A percentile compares a stretch with the other conserved stretches of the same genome.
Evolutionary conservation across 352 stramenopile genomes (phyloP).

Genomic region (Globisporangium mamillatum): DNA sequence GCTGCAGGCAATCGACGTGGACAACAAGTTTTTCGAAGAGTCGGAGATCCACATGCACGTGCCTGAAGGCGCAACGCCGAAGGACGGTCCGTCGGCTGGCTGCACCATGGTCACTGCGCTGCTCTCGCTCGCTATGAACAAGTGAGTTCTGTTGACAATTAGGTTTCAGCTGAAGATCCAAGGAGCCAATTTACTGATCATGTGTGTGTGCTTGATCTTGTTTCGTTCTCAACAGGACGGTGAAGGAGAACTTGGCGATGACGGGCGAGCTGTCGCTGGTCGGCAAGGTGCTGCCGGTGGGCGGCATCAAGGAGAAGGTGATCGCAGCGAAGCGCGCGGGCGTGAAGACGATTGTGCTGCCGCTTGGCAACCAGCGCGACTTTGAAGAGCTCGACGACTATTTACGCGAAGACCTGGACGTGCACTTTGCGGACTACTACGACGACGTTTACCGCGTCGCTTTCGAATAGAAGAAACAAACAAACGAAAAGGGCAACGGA

Average conservation of each 20-base stretch:
- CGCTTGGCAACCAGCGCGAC: constrained; percentile 93
- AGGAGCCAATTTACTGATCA: not conserved
- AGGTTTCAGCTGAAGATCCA: not conserved
- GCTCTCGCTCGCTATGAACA: constrained; percentile 93
- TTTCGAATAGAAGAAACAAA: constrained; percentile 67
- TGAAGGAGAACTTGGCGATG: constrained; percentile 97
- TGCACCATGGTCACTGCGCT: constrained; percentile 98
- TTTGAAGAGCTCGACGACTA: constrained; percentile 98
- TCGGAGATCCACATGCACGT: constrained; percentile 98
- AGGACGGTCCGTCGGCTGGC: constrained; percentile 97
- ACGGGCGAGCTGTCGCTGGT: constrained; percentile 96
- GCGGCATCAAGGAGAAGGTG: constrained; percentile 99
- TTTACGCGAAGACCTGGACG: constrained; percentile 93
- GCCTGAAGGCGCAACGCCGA: constrained; percentile 97
- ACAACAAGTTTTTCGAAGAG: constrained; percentile 95
- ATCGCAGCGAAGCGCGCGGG: constrained; percentile 96
- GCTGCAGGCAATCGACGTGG: constrained; percentile 54
- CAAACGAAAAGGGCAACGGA: not conserved
- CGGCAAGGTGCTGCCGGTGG: constrained; percentile 98
- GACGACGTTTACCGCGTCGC: constrained; percentile 94
- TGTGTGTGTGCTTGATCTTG: not conserved
- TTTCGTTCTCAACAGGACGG: constrained; percentile 47
- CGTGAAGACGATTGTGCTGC: constrained; percentile 94
- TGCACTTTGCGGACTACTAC: constrained; percentile 97
- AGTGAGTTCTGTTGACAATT: constrained; percentile 39